A percentile compares a stretch with the other conserved stretches of the same genome.
Evolutionary conservation across 164 flowering plant species (phyloP).

Genomic region (Protea cynaroides): DNA sequence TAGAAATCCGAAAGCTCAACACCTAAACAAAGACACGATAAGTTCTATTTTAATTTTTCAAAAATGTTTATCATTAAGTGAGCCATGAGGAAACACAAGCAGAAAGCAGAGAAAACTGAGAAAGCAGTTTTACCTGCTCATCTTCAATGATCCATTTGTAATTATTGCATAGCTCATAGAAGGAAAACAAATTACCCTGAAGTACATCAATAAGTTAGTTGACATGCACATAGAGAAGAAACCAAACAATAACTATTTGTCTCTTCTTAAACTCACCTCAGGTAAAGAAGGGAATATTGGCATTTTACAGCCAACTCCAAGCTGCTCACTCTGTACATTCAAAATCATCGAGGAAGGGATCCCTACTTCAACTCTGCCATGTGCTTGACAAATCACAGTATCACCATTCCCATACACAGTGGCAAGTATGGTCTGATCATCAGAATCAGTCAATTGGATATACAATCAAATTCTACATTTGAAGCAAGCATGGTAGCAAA

Average conservation of each 20-base stretch:
- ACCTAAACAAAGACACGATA: slow-evolving; percentile 32
- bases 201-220: slow-evolving; percentile 7
- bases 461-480: not conserved
- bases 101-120: not conserved
- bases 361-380: slow-evolving; percentile 53
- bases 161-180: slow-evolving; percentile 80
- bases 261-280: slow-evolving; percentile 39
- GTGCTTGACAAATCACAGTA: slow-evolving; percentile 53
- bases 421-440: slow-evolving; percentile 53
- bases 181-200: slow-evolving; percentile 85
- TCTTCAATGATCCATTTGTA: slow-evolving; percentile 77
- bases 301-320: slow-evolving; percentile 67
- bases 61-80: slow-evolving; percentile 1
- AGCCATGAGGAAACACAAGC: not conserved
- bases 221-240: not conserved
- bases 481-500: not conserved
- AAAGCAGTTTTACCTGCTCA: slow-evolving; percentile 44
- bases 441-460: slow-evolving; percentile 7
- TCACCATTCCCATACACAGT: slow-evolving; percentile 50
- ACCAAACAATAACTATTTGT: not conserved
- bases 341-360: slow-evolving; percentile 59
- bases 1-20: slow-evolving; percentile 35
- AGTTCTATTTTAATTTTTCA: not conserved
- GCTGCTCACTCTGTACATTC: slow-evolving; percentile 70
- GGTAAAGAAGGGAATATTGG: slow-evolving; percentile 59